phyloP scores from a whole-genome alignment of 352 stramenopile species.

The Albugo laibachii region DNA sequence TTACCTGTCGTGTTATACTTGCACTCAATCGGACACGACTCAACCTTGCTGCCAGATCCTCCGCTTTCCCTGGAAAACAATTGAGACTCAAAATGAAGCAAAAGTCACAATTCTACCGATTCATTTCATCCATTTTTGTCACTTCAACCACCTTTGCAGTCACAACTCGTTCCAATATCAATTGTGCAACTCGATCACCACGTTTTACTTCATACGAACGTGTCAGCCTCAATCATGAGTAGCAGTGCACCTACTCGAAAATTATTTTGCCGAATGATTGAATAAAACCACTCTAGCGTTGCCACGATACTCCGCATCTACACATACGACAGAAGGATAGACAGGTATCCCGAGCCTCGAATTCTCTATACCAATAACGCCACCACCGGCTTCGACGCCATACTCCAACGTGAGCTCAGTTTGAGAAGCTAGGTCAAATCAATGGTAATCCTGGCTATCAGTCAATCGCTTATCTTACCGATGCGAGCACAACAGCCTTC shows the following conservation, averaged over 20 bases:
- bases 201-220: slow-evolving; percentile 78
- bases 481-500: slow-evolving; percentile 90
- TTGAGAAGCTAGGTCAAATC: slow-evolving; percentile 46
- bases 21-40: too few species aligned
- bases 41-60: too few species aligned
- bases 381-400: slow-evolving; percentile 95
- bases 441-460: too few species aligned
- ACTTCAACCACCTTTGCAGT: slow-evolving; percentile 84
- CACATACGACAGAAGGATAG: too few species aligned
- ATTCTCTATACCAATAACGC: slow-evolving; percentile 92
- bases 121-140: slow-evolving; percentile 89
- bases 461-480: too few species aligned
- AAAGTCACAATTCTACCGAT: slow-evolving; percentile 87
- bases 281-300: slow-evolving; percentile 97
- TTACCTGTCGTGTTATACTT: too few species aligned
- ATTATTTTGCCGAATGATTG: slow-evolving; percentile 91
- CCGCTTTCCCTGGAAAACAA: too few species aligned
- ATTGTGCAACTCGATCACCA: slow-evolving; percentile 93
- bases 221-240: neutral
- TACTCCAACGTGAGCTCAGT: slow-evolving; percentile 95
- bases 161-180: slow-evolving; percentile 93
- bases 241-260: slow-evolving; percentile 25
- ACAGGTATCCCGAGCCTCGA: too few species aligned
- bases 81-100: slow-evolving; percentile 73
- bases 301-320: slow-evolving; percentile 94